Percentiles rank a stretch among this genome's conserved stretches.
Conservation (phyloP, 2,329 filamentous ascomycete genomes). For the Aureobasidium melanogenum region DNA sequence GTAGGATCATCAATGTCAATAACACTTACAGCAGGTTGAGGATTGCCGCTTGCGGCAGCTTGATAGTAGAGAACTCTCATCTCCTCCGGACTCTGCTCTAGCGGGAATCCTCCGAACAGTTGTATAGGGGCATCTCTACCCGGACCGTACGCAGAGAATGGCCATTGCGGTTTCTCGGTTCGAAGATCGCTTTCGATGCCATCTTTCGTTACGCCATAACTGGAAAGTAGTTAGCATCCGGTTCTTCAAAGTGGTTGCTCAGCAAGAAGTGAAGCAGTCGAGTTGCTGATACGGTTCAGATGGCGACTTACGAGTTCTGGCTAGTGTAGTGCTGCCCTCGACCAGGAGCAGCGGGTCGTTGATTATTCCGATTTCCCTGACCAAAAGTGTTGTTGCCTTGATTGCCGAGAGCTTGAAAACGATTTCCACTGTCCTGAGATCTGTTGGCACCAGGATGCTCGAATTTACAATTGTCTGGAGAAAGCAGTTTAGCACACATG, state of each 20-base stretch:
- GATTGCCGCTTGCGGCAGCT: slow-evolving; percentile 52
- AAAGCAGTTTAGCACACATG: slow-evolving; percentile 3
- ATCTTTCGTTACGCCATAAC: slow-evolving; percentile 48
- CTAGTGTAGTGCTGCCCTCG: slow-evolving; percentile 28
- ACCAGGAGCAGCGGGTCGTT: slow-evolving; percentile 24
- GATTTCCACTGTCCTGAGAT: slow-evolving; percentile 36
- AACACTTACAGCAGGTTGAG: slow-evolving; percentile 41
- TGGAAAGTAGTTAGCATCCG: slow-evolving; percentile 16
- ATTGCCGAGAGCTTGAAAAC: slow-evolving; percentile 46
- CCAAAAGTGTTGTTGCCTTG: slow-evolving; percentile 21
- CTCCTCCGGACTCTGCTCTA: slow-evolving; percentile 86
- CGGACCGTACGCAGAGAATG: slow-evolving; percentile 78
- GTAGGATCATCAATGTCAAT: neutral
- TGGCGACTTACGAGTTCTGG: slow-evolving; percentile 3
- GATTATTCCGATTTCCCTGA: slow-evolving; percentile 14
- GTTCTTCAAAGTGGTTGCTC: neutral
- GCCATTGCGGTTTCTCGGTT: slow-evolving; percentile 69
- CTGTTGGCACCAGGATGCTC: slow-evolving; percentile 43
- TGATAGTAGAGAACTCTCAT: slow-evolving; percentile 65
- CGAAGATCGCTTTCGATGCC: slow-evolving; percentile 59
- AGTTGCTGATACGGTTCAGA: neutral
- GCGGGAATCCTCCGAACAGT: slow-evolving; percentile 67
- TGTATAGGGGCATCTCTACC: slow-evolving; percentile 68
- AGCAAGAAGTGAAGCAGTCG: neutral
- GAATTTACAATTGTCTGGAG: slow-evolving; percentile 48